A percentile compares a stretch with the other conserved stretches of the same genome.
Conservation (phyloP, 345 rosid species). For the Moricandia moricandioides region DNA sequence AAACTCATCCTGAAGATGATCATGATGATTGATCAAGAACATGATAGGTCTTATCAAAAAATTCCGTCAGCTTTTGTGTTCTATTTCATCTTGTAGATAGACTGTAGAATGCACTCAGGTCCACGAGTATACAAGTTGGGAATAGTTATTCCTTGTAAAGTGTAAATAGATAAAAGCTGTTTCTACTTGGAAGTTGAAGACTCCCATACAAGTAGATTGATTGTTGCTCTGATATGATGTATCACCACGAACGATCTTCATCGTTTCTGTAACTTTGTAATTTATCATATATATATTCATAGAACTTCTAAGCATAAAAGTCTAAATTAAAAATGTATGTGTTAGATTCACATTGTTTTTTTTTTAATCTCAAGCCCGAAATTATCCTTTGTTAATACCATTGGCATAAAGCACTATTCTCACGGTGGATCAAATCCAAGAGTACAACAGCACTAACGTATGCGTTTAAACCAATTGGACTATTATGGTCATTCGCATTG, state of each 20-base stretch:
- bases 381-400: too few relatives aligned
- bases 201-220: neutral
- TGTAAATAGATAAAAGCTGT: conserved; percentile 18
- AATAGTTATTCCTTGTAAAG: conserved; percentile 8
- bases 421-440: too few relatives aligned
- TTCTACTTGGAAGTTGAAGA: conserved; percentile 23
- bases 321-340: neutral
- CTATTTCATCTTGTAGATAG: conserved; percentile 7
- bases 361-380: too few relatives aligned
- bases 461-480: too few relatives aligned
- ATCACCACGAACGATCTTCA: conserved; percentile 12
- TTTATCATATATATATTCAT: neutral
- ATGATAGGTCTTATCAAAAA: conserved; percentile 14
- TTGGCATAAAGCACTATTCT: too few relatives aligned
- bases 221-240: conserved; percentile 24
- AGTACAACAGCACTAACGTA: too few relatives aligned
- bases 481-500: neutral
- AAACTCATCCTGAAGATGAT: neutral
- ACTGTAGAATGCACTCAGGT: conserved; percentile 19
- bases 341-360: neutral
- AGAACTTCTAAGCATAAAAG: too few relatives aligned
- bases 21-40: neutral
- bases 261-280: neutral
- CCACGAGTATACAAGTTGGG: neutral
- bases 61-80: conserved; percentile 24